Evolutionary conservation across 108 stramenopile species (phyloP).

Genomic region (Nitzschia putrida): DNA sequence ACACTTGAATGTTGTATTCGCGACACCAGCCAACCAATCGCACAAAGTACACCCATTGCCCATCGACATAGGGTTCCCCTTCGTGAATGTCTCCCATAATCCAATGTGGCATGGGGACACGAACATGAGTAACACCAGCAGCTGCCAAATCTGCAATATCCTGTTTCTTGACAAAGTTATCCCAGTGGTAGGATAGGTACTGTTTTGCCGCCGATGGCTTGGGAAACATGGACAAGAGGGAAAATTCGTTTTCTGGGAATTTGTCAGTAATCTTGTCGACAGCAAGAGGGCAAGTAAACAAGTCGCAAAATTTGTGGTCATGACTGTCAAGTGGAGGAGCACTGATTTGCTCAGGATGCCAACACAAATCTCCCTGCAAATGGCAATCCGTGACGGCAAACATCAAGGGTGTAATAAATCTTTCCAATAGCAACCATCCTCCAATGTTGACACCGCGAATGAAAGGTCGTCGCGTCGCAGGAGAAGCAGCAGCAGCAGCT

Average conservation of each 20-base stretch:
- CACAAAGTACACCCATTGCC: conserved; percentile 58
- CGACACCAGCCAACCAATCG: conserved; percentile 63
- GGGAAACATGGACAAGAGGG: conserved; percentile 32
- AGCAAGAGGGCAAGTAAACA: conserved; percentile 37
- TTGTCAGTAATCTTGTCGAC: conserved; percentile 21
- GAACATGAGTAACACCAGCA: conserved; percentile 60
- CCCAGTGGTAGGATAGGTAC: conserved; percentile 63
- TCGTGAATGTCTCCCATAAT: conserved; percentile 38
- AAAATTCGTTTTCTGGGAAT: conserved; percentile 53
- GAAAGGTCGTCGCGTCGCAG: conserved; percentile 11
- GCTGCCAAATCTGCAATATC: conserved; percentile 46
- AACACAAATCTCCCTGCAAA: conserved; percentile 43
- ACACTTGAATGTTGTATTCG: conserved; percentile 50
- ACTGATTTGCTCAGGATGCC: conserved; percentile 51
- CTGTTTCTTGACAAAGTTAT: conserved; percentile 58
- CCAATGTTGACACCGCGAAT: conserved; percentile 76
- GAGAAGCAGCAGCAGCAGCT: neutral
- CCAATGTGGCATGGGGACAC: conserved; percentile 73
- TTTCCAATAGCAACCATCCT: conserved; percentile 65
- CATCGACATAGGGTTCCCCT: conserved; percentile 56
- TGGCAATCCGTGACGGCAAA: conserved; percentile 56
- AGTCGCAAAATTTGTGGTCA: conserved; percentile 27
- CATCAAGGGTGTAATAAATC: conserved; percentile 74
- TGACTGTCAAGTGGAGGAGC: conserved; percentile 32
- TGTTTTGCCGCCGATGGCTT: conserved; percentile 32